A percentile compares a stretch with the other conserved stretches of the same genome.
Conservation (phyloP, 139 green algal genomes). For the Dunaliella sp. region DNA sequence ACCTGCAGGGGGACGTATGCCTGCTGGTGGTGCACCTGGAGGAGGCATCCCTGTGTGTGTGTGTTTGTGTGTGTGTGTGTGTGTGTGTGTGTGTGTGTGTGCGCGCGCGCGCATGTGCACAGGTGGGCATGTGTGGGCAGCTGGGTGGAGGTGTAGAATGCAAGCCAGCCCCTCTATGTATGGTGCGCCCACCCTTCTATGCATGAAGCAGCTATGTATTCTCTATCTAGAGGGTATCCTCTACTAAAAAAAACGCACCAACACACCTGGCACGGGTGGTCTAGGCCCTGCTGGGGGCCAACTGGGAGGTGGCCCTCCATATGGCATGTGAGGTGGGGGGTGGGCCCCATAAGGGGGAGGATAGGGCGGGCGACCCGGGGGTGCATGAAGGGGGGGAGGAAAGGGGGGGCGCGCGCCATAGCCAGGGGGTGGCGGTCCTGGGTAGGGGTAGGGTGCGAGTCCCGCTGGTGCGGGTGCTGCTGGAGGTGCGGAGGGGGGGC, state of each 20-base stretch:
- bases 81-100: background rate
- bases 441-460: background rate
- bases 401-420: background rate
- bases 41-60: background rate
- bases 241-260: no score
- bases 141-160: no score
- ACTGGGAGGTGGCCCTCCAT: background rate
- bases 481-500: background rate
- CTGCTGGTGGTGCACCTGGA: background rate
- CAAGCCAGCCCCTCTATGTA: background rate
- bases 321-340: background rate
- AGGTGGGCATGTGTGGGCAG: background rate
- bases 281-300: background rate
- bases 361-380: no score
- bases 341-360: background rate
- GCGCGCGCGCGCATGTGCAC: background rate
- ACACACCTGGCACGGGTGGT: background rate
- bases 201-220: background rate
- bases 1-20: background rate
- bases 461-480: background rate
- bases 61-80: background rate
- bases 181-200: background rate
- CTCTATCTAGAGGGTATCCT: background rate
- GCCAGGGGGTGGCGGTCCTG: background rate
- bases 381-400: no score